A percentile compares a stretch with the other conserved stretches of the same genome.
These are phyloP conservation scores for Hyphopichia khmerensis DNA, from an alignment of 1,139 yeast genomes.

Conservation along the genomic window DNA sequence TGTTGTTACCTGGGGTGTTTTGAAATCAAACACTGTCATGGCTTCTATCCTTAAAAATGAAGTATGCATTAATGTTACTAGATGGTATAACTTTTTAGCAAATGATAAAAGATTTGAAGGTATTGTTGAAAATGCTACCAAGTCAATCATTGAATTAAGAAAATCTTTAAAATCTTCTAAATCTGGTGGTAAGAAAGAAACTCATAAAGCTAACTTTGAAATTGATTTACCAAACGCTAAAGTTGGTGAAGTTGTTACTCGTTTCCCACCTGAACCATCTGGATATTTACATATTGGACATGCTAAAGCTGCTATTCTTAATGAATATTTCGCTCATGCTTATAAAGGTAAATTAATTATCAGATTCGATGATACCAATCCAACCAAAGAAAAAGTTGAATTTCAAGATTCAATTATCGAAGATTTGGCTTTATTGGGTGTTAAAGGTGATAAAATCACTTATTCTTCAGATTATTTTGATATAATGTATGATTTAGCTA, in stretches of 20 bases:
- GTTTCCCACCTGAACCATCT: conserved; percentile 92
- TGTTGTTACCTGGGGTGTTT: conserved; percentile 88
- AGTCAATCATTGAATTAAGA: conserved; percentile 70
- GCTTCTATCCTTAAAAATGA: conserved; percentile 86
- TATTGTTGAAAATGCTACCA: conserved; percentile 64
- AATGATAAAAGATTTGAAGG: conserved; percentile 65
- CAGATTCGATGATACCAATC: conserved; percentile 97
- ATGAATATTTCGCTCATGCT: conserved; percentile 91
- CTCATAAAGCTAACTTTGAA: conserved; percentile 88
- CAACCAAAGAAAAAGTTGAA: conserved; percentile 90
- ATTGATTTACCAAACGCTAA: conserved; percentile 88
- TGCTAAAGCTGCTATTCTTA: conserved; percentile 93
- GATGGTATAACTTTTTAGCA: conserved; percentile 89
- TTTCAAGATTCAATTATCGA: conserved; percentile 90
- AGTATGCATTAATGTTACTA: conserved; percentile 78
- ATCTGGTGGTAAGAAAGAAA: conserved; percentile 67
- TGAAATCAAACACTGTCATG: conserved; percentile 90
- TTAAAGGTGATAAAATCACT: conserved; percentile 83
- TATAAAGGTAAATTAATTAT: conserved; percentile 93
- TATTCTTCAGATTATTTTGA: conserved; percentile 93
- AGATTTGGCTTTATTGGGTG: conserved; percentile 84
- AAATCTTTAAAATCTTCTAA: conserved; percentile 57
- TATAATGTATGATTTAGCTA: conserved; percentile 80
- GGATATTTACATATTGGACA: conserved; percentile 95
- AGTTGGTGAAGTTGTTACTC: conserved; percentile 91